Evolutionary conservation across 2,329 filamentous ascomycete species (phyloP), one percentile per base, ranked within the genome.

Genomic region (Talaromyces marneffei): DNA sequence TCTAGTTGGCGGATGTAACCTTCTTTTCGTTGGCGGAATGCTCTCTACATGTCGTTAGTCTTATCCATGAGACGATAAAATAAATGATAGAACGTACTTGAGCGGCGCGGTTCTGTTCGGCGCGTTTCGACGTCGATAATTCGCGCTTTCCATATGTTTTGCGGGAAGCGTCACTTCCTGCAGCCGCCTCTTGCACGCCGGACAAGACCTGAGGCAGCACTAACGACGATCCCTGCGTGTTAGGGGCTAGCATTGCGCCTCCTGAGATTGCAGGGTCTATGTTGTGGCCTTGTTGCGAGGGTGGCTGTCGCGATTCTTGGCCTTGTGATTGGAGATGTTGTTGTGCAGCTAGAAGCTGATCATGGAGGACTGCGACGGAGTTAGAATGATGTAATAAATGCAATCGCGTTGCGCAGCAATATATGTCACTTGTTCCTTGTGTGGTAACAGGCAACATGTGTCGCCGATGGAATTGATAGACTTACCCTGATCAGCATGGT

Each of bases 1-100:
- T 99, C 94, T 6, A 99, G 84, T 74, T 96, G 95, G 80, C 96
- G 96, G 75, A 99, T 99, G 75, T 99, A 97, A 50, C 91, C 90
- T 77, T 99, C 94, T 74, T 99, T 99, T 65, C 94, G 89, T 78
- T 97, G 92, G 44, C 94, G 90, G 78, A 99, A 99, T 44, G 94
- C 94, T 74, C 94, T 87, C 93, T 99, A 69, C 66, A 64, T 44
- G 2, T 42, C 68, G 67, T 55, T 20, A 61, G 50, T 42, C 20
- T 40, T 18, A 12, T 52, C 25, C 8, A 4, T 16, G 10, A 3
- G 9, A 6, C 5, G 9, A 10, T 10, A 6, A 35, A 35, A 10
- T n/a, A n/a, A n/a, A n/a, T n/a, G 33, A 35, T 35, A 16, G 42
- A 23, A 61, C 59, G 72, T 83, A 97, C 94, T 87, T 99, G 94